Evolutionary conservation across 371 early-diverging fungal species (phyloP).

Genomic region (Batkoa obscura): DNA sequence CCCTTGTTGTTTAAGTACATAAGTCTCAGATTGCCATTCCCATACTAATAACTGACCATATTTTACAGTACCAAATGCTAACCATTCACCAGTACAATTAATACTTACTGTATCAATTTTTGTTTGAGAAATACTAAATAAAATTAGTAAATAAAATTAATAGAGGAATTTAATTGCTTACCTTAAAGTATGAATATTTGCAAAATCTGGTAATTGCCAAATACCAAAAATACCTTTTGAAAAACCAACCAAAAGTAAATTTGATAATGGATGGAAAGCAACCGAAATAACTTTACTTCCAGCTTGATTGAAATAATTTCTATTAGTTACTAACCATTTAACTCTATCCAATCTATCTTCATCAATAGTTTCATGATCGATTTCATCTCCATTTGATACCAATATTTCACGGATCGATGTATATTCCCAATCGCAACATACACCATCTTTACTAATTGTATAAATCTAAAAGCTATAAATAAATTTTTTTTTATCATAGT

Average conservation of each 20-base stretch:
- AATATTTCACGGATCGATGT: constrained; percentile 17
- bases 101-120: constrained; percentile 75
- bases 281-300: constrained; percentile 58
- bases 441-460: constrained; percentile 76
- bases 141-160: background rate
- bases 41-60: constrained; percentile 94
- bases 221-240: constrained; percentile 86
- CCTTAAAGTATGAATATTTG: constrained; percentile 70
- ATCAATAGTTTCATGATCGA: constrained; percentile 19
- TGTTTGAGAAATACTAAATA: constrained; percentile 71
- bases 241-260: constrained; percentile 80
- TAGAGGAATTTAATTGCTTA: constrained; percentile 12
- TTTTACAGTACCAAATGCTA: constrained; percentile 80
- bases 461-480: constrained; percentile 28
- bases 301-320: constrained; percentile 50
- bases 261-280: constrained; percentile 50
- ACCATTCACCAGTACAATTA: constrained; percentile 89
- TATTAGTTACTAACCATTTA: constrained; percentile 38
- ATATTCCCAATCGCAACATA: constrained; percentile 66
- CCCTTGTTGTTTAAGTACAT: constrained; percentile 94
- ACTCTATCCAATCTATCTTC: constrained; percentile 12
- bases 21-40: constrained; percentile 98
- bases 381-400: constrained; percentile 30
- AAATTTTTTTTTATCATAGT: background rate
- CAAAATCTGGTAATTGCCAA: constrained; percentile 87